phyloP scores from a whole-genome alignment of 1,284 basidiomycete species.

The Cryptococcus wingfieldii region DNA sequence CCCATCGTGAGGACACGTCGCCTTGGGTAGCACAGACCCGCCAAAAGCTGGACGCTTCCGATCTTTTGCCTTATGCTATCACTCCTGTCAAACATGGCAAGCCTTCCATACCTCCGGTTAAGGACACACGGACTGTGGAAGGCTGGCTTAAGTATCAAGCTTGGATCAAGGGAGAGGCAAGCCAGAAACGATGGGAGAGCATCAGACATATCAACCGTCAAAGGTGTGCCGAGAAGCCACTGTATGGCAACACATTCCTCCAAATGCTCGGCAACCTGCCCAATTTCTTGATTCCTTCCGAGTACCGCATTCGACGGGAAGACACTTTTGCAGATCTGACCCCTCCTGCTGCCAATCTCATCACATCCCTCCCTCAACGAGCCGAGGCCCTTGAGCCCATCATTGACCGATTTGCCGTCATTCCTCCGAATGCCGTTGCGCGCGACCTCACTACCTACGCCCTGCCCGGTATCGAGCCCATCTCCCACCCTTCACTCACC shows the following conservation, averaged over 20 bases:
- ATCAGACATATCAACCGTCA: slow-evolving; percentile 69
- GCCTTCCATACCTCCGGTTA: slow-evolving; percentile 56
- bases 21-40: slow-evolving; percentile 57
- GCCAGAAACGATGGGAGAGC: slow-evolving; percentile 63
- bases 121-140: slow-evolving; percentile 68
- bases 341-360: slow-evolving; percentile 45
- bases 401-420: slow-evolving; percentile 75
- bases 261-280: slow-evolving; percentile 49
- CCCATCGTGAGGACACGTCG: slow-evolving; percentile 51
- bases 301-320: slow-evolving; percentile 45
- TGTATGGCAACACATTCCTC: slow-evolving; percentile 65
- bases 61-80: slow-evolving; percentile 59
- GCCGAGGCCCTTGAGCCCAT: slow-evolving; percentile 56
- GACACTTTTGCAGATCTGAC: slow-evolving; percentile 48
- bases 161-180: slow-evolving; percentile 57
- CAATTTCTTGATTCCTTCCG: slow-evolving; percentile 59
- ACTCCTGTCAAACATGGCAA: slow-evolving; percentile 51
- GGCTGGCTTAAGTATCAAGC: slow-evolving; percentile 64
- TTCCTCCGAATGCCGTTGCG: slow-evolving; percentile 75
- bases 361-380: slow-evolving; percentile 65
- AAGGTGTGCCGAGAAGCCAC: slow-evolving; percentile 62
- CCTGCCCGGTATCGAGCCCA: slow-evolving; percentile 35
- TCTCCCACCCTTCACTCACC: slow-evolving; percentile 37
- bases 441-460: slow-evolving; percentile 60
- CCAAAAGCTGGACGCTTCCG: slow-evolving; percentile 63